Conservation (phyloP, 768 basidiomycete species). For the Kwoniella sp. region DNA sequence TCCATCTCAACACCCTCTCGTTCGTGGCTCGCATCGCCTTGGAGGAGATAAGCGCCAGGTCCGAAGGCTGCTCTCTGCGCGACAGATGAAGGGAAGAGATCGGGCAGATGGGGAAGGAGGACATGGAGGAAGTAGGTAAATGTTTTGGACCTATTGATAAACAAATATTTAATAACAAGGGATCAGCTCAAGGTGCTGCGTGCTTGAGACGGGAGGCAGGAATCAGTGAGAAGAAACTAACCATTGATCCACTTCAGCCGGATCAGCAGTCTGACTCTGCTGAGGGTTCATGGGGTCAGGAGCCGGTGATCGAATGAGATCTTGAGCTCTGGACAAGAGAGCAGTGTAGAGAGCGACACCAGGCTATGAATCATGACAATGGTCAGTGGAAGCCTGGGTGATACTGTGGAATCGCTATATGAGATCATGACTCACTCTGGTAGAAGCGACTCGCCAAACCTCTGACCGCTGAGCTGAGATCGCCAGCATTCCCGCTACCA, state of each 20-base stretch:
- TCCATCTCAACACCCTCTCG: conserved; percentile 54
- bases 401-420: not conserved
- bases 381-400: conserved; percentile 8
- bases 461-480: conserved; percentile 78
- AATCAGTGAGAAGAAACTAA: conserved; percentile 55
- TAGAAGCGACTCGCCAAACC: conserved; percentile 70
- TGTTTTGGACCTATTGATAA: conserved; percentile 80
- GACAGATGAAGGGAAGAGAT: conserved; percentile 84
- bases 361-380: conserved; percentile 62
- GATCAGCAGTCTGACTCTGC: conserved; percentile 63
- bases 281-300: conserved; percentile 60
- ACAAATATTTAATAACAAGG: too few relatives aligned
- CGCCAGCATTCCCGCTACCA: conserved; percentile 83
- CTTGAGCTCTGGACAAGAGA: conserved; percentile 88
- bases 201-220: too few relatives aligned
- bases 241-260: conserved; percentile 73
- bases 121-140: conserved; percentile 84
- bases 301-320: conserved; percentile 73
- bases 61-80: conserved; percentile 58
- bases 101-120: conserved; percentile 71
- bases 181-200: too few relatives aligned
- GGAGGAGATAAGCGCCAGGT: conserved; percentile 56
- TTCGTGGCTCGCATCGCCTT: conserved; percentile 35
- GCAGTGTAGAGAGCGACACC: conserved; percentile 87
- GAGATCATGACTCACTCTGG: conserved; percentile 74